Base-by-base conservation (phyloP, 2,329 filamentous ascomycete species). In the Pestalotiopsis sp. region DNA sequence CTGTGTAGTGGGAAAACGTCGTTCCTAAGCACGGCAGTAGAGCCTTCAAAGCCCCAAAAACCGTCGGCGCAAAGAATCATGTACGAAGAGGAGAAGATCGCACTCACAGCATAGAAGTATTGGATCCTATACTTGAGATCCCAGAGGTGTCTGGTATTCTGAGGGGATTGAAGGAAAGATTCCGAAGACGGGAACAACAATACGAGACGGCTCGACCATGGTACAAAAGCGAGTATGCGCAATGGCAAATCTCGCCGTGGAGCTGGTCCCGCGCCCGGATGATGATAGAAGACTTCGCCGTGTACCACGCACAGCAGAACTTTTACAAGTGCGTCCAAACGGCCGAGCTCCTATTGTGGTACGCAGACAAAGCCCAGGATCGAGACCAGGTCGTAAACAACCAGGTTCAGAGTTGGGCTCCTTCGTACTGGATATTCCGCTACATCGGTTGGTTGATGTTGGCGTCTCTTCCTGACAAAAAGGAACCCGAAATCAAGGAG, bases 241-340 rank as follows among this genome's bases (percentile, higher is more conserved):
- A 27, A 25, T 65, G 62, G 62, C 38, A 65, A 17, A 20, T 49
- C 14, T 23, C n/a, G 31, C 62, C 62, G 7, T 65, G 62, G 62
- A 65, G 62, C 20, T 65, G 38, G 38, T 49, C 62, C 14, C 4
- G 9, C 7, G 62, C 39, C n/a, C 36, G 62, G 38, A 20, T 49
- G 12, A 12, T 6, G 23, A 65, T 65, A n/a, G 17, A 65, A 45
- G n/a, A 49, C 11, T 65, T 49, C 14, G n/a, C 39, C 4, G 12
- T 7, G 38, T 31, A 17, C 3, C 62, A 65, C 25, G 38, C 62
- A 12, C n/a, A 65, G 31, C 39, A 49, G 20, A 23, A 65, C 23
- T 52, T 25, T 14, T 17, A 20, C 11, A 27, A 49, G 36, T 17
- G 31, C 41, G 36, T 36, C n/a, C 7, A 9, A 12, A 36, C 23